Percentiles rank a stretch among this genome's conserved stretches.
Conservation (phyloP, 768 basidiomycete genomes). For the Paxillus ammoniavirescens region DNA sequence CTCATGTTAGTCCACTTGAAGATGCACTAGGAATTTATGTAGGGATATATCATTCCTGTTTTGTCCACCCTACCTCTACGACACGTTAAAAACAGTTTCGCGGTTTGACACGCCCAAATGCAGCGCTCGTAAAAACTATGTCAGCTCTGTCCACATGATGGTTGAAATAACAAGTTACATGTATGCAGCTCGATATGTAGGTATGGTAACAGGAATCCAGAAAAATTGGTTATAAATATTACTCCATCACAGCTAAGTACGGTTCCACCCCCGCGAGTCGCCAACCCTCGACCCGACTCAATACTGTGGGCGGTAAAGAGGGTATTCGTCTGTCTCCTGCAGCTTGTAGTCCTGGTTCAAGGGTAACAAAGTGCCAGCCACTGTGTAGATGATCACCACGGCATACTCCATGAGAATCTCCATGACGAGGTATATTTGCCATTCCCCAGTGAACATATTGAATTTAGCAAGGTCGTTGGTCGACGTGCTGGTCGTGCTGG, state of each 20-base stretch:
- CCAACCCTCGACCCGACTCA: constrained; percentile 5
- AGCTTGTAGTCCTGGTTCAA: constrained; percentile 32
- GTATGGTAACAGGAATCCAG: background rate
- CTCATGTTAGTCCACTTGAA: too few species aligned
- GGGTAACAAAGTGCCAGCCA: constrained; percentile 27
- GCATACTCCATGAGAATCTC: constrained; percentile 60
- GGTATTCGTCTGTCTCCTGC: constrained; percentile 25
- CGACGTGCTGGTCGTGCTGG: constrained; percentile 23
- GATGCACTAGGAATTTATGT: background rate
- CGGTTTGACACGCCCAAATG: background rate
- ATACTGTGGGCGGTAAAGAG: constrained; percentile 35
- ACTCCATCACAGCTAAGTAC: background rate
- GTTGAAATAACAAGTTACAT: too few species aligned
- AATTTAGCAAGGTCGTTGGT: constrained; percentile 46
- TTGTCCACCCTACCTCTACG: too few species aligned
- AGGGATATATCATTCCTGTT: background rate
- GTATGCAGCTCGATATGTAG: too few species aligned
- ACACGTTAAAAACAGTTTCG: too few species aligned
- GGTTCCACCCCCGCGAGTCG: background rate
- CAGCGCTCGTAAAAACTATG: background rate
- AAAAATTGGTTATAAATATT: background rate
- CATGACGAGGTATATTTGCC: constrained; percentile 58
- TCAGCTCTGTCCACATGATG: too few species aligned
- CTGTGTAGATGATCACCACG: constrained; percentile 43
- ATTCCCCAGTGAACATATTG: constrained; percentile 55